phyloP scores from a whole-genome alignment of 129 eudicot genomes.

The Escallonia rubra region DNA sequence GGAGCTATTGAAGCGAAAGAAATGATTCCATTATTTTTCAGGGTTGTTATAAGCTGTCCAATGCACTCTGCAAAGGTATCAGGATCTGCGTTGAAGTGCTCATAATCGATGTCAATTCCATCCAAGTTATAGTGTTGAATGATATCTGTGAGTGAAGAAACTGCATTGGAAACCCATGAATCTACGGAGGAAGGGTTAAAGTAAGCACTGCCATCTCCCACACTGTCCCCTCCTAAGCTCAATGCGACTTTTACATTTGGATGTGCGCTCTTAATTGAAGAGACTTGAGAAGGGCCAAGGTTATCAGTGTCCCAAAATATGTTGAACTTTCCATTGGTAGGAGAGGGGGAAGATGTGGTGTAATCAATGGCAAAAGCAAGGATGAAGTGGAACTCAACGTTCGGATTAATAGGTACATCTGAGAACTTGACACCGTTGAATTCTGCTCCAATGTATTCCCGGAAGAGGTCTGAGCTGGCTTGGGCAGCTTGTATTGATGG shows the following conservation, averaged over 20 bases:
- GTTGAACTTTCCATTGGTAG: slow-evolving; percentile 36
- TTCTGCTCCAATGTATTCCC: slow-evolving; percentile 31
- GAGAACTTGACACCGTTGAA: slow-evolving; percentile 27
- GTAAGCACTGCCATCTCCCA: slow-evolving; percentile 20
- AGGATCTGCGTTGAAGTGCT: slow-evolving; percentile 24
- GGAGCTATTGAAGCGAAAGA: slow-evolving; percentile 34
- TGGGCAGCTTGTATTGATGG: slow-evolving; percentile 1
- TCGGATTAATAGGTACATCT: slow-evolving; percentile 39
- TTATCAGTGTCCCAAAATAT: slow-evolving; percentile 39
- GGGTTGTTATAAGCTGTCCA: slow-evolving; percentile 16
- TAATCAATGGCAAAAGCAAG: slow-evolving; percentile 47
- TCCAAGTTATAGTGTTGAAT: slow-evolving; percentile 15
- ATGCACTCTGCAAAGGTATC: slow-evolving; percentile 24
- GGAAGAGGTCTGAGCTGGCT: slow-evolving; percentile 18
- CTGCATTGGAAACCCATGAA: slow-evolving; percentile 27
- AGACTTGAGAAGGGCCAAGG: slow-evolving; percentile 23
- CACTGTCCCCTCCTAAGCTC: slow-evolving; percentile 47
- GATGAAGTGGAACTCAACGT: slow-evolving; percentile 36
- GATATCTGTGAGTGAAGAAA: slow-evolving; percentile 20
- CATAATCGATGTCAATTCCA: slow-evolving; percentile 32
- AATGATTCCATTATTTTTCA: slow-evolving; percentile 12
- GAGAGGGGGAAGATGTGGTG: slow-evolving; percentile 21
- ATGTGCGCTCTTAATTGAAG: slow-evolving; percentile 26
- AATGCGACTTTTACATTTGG: slow-evolving; percentile 42
- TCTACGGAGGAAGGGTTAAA: slow-evolving; percentile 20